phyloP scores from a whole-genome alignment of 2,329 filamentous ascomycete species.

The Clarireedia homoeocarpa region DNA sequence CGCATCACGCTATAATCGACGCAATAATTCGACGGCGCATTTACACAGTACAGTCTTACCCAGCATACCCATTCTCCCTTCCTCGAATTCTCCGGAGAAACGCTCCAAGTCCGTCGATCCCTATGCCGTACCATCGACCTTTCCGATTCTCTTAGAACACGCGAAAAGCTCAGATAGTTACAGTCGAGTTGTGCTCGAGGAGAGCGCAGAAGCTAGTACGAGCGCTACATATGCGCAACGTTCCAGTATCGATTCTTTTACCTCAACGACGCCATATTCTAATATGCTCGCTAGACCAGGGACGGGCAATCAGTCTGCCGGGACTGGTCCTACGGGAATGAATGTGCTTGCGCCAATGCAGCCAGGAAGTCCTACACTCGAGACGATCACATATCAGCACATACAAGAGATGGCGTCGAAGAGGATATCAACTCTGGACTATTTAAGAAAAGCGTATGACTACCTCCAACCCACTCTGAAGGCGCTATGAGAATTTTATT shows the following conservation, averaged over 20 bases:
- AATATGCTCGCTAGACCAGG: slow-evolving; percentile 27
- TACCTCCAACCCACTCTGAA: neutral
- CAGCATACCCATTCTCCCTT: neutral
- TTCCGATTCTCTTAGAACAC: neutral
- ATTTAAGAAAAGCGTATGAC: slow-evolving; percentile 81
- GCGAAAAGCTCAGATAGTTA: slow-evolving; percentile 16
- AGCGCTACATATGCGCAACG: neutral
- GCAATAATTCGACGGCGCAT: slow-evolving; percentile 34
- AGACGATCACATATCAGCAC: slow-evolving; percentile 41
- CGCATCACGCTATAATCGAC: slow-evolving; percentile 30
- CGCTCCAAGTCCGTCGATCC: slow-evolving; percentile 15
- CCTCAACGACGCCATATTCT: slow-evolving; percentile 22
- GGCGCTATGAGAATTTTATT: neutral
- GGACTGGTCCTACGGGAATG: slow-evolving; percentile 13
- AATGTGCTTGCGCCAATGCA: slow-evolving; percentile 13
- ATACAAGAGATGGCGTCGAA: slow-evolving; percentile 85
- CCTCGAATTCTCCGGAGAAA: slow-evolving; percentile 16
- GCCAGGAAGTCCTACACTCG: slow-evolving; percentile 28
- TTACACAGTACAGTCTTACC: slow-evolving; percentile 8
- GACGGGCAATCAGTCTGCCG: slow-evolving; percentile 21
- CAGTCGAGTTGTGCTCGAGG: slow-evolving; percentile 11
- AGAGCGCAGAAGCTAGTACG: slow-evolving; percentile 12
- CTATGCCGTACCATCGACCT: slow-evolving; percentile 8
- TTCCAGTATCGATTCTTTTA: slow-evolving; percentile 15
- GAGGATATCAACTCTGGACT: slow-evolving; percentile 88